phyloP scores from a whole-genome alignment of 2,329 filamentous ascomycete genomes.

The Neopestalotiopsis sp. region DNA sequence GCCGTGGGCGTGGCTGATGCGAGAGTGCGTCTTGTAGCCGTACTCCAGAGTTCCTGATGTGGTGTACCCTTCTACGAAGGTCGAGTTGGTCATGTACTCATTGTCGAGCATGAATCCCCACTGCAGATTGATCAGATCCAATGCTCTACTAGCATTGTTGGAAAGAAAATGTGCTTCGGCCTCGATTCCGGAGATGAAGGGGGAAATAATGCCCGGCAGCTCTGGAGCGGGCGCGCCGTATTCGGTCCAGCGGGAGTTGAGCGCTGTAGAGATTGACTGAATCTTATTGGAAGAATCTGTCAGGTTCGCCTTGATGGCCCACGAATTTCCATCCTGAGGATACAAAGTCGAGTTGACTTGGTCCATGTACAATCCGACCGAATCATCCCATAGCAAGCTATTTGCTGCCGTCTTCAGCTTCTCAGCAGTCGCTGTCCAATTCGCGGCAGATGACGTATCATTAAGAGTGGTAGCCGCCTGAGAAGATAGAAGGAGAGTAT shows the following conservation, averaged over 20 bases:
- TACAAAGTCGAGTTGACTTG: slow-evolving; percentile 15
- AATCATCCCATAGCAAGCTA: slow-evolving; percentile 33
- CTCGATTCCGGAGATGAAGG: slow-evolving; percentile 25
- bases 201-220: slow-evolving; percentile 26
- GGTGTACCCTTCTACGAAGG: slow-evolving; percentile 46
- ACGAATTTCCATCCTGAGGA: slow-evolving; percentile 26
- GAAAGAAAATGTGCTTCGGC: slow-evolving; percentile 41
- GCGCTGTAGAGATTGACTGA: slow-evolving; percentile 38
- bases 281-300: slow-evolving; percentile 22
- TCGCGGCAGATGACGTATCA: slow-evolving; percentile 8
- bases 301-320: slow-evolving; percentile 23
- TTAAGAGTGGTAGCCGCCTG: slow-evolving; percentile 50
- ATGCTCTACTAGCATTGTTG: slow-evolving; percentile 38
- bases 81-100: slow-evolving; percentile 45
- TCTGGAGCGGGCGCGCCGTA: slow-evolving; percentile 47
- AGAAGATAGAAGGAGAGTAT: slow-evolving; percentile 53
- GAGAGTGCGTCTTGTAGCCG: slow-evolving; percentile 34
- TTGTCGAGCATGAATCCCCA: slow-evolving; percentile 47
- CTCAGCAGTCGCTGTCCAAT: slow-evolving; percentile 21
- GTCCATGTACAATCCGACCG: slow-evolving; percentile 3
- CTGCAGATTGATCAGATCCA: slow-evolving; percentile 46
- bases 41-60: slow-evolving; percentile 41
- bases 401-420: slow-evolving; percentile 23
- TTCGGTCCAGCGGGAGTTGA: slow-evolving; percentile 45
- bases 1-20: slow-evolving; percentile 42